A percentile compares a stretch with the other conserved stretches of the same genome.
Conservation (phyloP, 2,329 filamentous ascomycete genomes). For the Ophiostoma angusticollis region DNA sequence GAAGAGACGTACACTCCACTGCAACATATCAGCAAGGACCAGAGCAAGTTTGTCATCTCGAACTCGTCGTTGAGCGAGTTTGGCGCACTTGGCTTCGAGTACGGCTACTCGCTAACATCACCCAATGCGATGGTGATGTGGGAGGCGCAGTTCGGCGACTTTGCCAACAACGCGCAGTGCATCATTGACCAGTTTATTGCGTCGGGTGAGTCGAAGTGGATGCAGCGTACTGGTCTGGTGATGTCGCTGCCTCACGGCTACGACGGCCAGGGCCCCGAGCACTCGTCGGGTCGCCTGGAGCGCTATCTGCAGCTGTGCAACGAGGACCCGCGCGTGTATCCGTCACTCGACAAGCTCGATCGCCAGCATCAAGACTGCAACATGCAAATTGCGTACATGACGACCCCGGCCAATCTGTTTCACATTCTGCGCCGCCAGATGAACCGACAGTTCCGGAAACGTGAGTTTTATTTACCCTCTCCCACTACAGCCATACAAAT, state of each 20-base stretch:
- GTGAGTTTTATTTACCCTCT: slow-evolving; percentile 52
- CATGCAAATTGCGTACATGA: slow-evolving; percentile 97
- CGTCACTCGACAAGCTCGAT: slow-evolving; percentile 73
- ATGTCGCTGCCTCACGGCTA: slow-evolving; percentile 96
- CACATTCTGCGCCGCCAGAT: slow-evolving; percentile 94
- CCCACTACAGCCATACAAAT: too few relatives aligned
- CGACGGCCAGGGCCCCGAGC: slow-evolving; percentile 94
- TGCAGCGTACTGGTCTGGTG: slow-evolving; percentile 92
- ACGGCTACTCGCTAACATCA: slow-evolving; percentile 93
- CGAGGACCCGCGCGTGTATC: slow-evolving; percentile 92
- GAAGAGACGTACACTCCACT: slow-evolving; percentile 89
- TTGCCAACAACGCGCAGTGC: slow-evolving; percentile 98
- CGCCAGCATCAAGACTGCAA: slow-evolving; percentile 99
- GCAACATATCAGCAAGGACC: slow-evolving; percentile 76
- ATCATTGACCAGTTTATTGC: slow-evolving; percentile 99
- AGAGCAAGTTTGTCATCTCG: slow-evolving; percentile 90
- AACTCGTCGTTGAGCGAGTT: slow-evolving; percentile 77
- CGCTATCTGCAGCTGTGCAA: slow-evolving; percentile 95
- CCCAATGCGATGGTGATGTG: slow-evolving; percentile 97
- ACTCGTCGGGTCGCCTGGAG: slow-evolving; percentile 94
- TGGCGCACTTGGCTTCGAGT: slow-evolving; percentile 84
- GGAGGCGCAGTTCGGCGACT: slow-evolving; percentile 99
- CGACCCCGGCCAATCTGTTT: slow-evolving; percentile 91
- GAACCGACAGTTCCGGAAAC: slow-evolving; percentile 98
- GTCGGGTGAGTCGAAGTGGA: slow-evolving; percentile 96